A percentile compares a stretch with the other conserved stretches of the same genome.
phyloP scores from a whole-genome alignment of 2,329 filamentous ascomycete species.

The Trichoderma aggressivum region DNA sequence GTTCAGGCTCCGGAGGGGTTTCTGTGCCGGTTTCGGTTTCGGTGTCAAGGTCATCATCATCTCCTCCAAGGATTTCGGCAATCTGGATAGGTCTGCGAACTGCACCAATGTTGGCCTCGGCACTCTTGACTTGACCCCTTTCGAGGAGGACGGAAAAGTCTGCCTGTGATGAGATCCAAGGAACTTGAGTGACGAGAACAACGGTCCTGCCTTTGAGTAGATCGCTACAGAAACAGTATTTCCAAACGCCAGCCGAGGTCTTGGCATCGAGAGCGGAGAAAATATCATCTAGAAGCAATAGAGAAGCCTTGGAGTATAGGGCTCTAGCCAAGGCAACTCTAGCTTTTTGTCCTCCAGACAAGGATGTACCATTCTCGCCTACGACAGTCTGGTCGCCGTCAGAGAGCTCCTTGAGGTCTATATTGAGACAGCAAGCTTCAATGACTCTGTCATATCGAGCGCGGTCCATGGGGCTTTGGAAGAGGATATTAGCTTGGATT shows the following conservation, averaged over 20 bases:
- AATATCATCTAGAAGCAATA: conserved; percentile 57
- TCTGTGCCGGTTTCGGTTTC: conserved; percentile 27
- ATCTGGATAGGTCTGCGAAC: conserved; percentile 44
- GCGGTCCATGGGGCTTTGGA: conserved; percentile 49
- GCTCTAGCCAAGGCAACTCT: conserved; percentile 55
- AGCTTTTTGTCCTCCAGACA: conserved; percentile 56
- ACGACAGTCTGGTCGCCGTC: conserved; percentile 50
- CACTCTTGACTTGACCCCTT: conserved; percentile 40
- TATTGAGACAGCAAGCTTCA: conserved; percentile 51
- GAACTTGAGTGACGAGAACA: conserved; percentile 56
- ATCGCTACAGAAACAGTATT: conserved; percentile 55
- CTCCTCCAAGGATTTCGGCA: conserved; percentile 36
- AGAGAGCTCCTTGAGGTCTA: conserved; percentile 50
- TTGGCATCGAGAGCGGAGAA: conserved; percentile 59
- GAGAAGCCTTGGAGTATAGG: conserved; percentile 53
- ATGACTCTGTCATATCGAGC: conserved; percentile 54
- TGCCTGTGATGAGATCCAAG: conserved; percentile 50
- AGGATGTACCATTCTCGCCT: conserved; percentile 52
- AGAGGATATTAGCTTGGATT: conserved; percentile 53
- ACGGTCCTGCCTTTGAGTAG: conserved; percentile 52
- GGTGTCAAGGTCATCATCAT: conserved; percentile 28
- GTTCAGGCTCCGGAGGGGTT: conserved; percentile 27
- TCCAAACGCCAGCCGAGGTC: conserved; percentile 54
- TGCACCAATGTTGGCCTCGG: conserved; percentile 45
- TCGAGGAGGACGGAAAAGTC: conserved; percentile 47